Conservation (phyloP, 1,284 basidiomycete genomes). For the Phlebopus sp. region DNA sequence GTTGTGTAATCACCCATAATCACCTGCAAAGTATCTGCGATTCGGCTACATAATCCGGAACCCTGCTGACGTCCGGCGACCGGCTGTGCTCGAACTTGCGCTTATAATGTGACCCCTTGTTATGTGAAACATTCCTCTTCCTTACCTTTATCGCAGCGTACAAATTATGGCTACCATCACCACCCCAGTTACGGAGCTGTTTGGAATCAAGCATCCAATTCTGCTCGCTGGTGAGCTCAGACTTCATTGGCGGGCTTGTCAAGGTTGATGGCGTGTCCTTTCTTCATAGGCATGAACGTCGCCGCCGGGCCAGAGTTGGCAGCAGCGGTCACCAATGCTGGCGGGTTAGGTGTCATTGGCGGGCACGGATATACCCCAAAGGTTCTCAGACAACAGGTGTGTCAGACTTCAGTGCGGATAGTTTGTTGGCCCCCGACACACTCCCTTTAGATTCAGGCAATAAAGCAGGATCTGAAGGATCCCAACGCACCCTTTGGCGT, state of each 20-base stretch:
- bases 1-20: too few relatives aligned
- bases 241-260: background rate
- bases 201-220: conserved; percentile 86
- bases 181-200: conserved; percentile 80
- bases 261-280: background rate
- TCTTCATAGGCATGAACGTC: conserved; percentile 71
- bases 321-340: conserved; percentile 83
- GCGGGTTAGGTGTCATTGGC: conserved; percentile 83
- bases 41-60: too few relatives aligned
- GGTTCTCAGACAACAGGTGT: conserved; percentile 65
- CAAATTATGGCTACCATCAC: conserved; percentile 43
- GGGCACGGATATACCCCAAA: conserved; percentile 81
- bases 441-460: conserved; percentile 57
- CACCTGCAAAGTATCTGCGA: too few relatives aligned
- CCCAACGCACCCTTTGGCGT: conserved; percentile 79
- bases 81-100: too few relatives aligned
- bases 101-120: too few relatives aligned
- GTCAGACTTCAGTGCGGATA: conserved; percentile 14
- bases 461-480: conserved; percentile 70
- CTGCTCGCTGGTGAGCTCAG: conserved; percentile 66
- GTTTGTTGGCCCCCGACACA: background rate
- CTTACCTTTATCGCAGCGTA: background rate
- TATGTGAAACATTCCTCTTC: background rate
- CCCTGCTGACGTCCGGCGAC: too few relatives aligned
- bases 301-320: conserved; percentile 85